A percentile compares a stretch with the other conserved stretches of the same genome.
phyloP scores from a whole-genome alignment of 2,329 filamentous ascomycete species.

The Colletotrichum eremochloae region DNA sequence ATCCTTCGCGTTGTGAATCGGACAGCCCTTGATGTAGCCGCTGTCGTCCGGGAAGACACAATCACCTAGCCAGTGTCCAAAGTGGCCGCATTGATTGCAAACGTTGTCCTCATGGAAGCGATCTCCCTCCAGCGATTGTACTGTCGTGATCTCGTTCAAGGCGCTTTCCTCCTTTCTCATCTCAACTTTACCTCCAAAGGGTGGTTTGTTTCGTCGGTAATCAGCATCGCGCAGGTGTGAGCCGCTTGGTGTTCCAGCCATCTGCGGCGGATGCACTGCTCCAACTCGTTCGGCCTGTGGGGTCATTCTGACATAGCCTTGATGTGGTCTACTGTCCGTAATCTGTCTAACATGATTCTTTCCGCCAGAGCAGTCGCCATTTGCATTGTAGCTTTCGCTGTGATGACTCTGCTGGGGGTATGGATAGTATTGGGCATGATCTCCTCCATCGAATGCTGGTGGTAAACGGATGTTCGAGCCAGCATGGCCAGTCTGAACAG shows the following conservation, averaged over 20 bases:
- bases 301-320: not conserved
- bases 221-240: not conserved
- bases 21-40: conserved; percentile 10
- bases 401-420: too few relatives aligned
- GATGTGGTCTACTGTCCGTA: too few relatives aligned
- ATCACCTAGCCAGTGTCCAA: conserved; percentile 14
- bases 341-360: not conserved
- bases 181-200: conserved; percentile 2
- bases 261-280: not conserved
- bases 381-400: not conserved
- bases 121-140: not conserved
- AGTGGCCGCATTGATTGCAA: conserved; percentile 6
- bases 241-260: not conserved
- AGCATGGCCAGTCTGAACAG: not conserved
- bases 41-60: conserved; percentile 13
- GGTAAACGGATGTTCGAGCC: not conserved
- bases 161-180: conserved; percentile 1
- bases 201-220: not conserved
- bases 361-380: not conserved
- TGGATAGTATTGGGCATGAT: not conserved
- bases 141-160: not conserved
- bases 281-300: not conserved
- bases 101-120: not conserved
- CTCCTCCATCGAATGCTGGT: not conserved
- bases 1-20: conserved; percentile 9